These are phyloP conservation scores for Nitzschia sp. DNA, from an alignment of 108 stramenopile genomes.

Conservation along the genomic window DNA sequence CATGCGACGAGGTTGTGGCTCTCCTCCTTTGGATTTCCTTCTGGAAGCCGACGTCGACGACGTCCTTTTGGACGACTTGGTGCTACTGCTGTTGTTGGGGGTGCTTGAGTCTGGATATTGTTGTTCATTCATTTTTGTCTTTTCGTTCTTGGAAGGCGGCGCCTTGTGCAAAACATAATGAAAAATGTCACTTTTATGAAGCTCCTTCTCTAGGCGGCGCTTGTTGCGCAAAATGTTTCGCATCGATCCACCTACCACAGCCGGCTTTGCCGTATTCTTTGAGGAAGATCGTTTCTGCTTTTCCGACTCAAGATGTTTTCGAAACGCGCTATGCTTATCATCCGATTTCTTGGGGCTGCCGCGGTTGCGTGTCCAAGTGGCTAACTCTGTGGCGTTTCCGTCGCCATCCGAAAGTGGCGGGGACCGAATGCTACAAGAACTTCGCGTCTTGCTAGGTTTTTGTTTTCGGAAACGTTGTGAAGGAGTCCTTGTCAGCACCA, in stretches of 20 bases:
- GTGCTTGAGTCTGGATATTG: too few relatives aligned
- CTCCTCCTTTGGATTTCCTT: not conserved
- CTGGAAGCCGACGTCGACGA: not conserved
- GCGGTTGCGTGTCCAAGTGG: not conserved
- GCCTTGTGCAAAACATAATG: conserved; percentile 11
- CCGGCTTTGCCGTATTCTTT: too few relatives aligned
- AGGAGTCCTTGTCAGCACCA: not conserved
- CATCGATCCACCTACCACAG: conserved; percentile 2
- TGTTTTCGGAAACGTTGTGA: not conserved
- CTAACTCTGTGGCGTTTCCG: not conserved
- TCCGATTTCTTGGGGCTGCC: not conserved
- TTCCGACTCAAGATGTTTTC: not conserved
- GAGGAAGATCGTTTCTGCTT: not conserved
- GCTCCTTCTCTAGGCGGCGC: not conserved
- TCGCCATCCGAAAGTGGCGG: not conserved
- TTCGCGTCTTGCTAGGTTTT: not conserved
- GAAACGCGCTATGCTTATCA: not conserved
- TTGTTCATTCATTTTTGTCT: too few relatives aligned
- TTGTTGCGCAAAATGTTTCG: conserved; percentile 1
- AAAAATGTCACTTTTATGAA: conserved; percentile 7
- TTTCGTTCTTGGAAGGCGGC: not conserved
- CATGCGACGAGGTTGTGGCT: not conserved
- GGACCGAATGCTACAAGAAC: not conserved
- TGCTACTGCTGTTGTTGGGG: not conserved
- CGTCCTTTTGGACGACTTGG: not conserved